phyloP scores from a whole-genome alignment of 2,329 filamentous ascomycete species.

The Trichophaea hybrida region DNA sequence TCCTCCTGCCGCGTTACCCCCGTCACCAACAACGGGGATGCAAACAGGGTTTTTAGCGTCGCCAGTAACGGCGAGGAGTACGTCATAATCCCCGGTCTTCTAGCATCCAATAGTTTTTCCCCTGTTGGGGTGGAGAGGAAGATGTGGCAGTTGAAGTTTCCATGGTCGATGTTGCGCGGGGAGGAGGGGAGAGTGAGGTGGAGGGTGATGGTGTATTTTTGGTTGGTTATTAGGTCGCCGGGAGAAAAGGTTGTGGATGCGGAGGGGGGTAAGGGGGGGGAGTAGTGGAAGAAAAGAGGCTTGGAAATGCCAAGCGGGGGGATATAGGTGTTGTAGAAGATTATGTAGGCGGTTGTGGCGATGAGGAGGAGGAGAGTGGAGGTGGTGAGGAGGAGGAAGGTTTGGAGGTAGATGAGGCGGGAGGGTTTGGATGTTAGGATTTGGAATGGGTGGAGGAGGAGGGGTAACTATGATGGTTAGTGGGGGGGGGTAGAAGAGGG shows the following conservation, averaged over 20 bases:
- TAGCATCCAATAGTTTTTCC: constrained; percentile 36
- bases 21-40: constrained; percentile 21
- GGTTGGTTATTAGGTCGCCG: constrained; percentile 45
- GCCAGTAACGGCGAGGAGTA: constrained; percentile 56
- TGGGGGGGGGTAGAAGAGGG: not conserved
- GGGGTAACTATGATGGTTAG: constrained; percentile 33
- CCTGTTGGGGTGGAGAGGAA: constrained; percentile 29
- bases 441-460: constrained; percentile 40
- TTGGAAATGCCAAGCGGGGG: constrained; percentile 49
- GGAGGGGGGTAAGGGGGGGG: not conserved
- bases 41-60: constrained; percentile 22
- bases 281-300: constrained; percentile 24
- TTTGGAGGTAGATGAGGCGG: constrained; percentile 50
- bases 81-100: constrained; percentile 63
- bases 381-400: constrained; percentile 32
- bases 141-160: constrained; percentile 91
- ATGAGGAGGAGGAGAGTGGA: constrained; percentile 42
- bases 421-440: constrained; percentile 46
- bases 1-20: constrained; percentile 18
- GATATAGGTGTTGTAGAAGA: constrained; percentile 56
- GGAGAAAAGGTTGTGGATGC: constrained; percentile 8
- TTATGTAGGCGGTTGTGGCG: constrained; percentile 46
- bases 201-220: constrained; percentile 74
- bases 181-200: constrained; percentile 65
- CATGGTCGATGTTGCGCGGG: constrained; percentile 55